Conservation (phyloP, 306 rosid species). For the Crotalaria pallida region DNA sequence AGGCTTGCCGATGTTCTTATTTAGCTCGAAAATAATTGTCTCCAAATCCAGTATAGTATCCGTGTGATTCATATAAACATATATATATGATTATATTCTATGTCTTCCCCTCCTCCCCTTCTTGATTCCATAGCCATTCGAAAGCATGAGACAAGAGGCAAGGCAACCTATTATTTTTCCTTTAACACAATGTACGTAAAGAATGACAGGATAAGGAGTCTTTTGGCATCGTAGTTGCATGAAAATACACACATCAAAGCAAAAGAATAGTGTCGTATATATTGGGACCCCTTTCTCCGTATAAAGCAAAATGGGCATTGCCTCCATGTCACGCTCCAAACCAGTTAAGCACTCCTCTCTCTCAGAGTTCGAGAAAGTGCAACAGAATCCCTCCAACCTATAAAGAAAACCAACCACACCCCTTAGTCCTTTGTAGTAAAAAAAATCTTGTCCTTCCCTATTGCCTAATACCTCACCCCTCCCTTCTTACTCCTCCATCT, state of each 20-base stretch:
- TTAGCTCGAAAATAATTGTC: no score
- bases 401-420: constrained; percentile 68
- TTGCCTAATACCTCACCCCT: constrained; percentile 4
- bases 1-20: no score
- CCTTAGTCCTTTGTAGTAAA: constrained; percentile 37
- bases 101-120: background rate
- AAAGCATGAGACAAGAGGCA: constrained; percentile 10
- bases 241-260: constrained; percentile 77
- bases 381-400: constrained; percentile 74
- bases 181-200: constrained; percentile 53
- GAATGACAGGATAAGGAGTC: constrained; percentile 41
- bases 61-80: no score
- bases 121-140: constrained; percentile 19
- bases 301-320: constrained; percentile 63
- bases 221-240: constrained; percentile 58
- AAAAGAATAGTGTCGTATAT: constrained; percentile 50
- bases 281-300: constrained; percentile 53
- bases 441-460: constrained; percentile 7
- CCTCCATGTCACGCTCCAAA: constrained; percentile 66
- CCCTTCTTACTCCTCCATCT: constrained; percentile 15
- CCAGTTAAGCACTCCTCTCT: constrained; percentile 44
- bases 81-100: no score
- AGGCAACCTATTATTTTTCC: constrained; percentile 34
- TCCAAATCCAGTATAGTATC: no score
- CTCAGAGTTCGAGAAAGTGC: constrained; percentile 52